These are phyloP conservation scores for Apophysomyces ossiformis DNA, from an alignment of 371 early-diverging fungal species.

Conservation along the genomic window DNA sequence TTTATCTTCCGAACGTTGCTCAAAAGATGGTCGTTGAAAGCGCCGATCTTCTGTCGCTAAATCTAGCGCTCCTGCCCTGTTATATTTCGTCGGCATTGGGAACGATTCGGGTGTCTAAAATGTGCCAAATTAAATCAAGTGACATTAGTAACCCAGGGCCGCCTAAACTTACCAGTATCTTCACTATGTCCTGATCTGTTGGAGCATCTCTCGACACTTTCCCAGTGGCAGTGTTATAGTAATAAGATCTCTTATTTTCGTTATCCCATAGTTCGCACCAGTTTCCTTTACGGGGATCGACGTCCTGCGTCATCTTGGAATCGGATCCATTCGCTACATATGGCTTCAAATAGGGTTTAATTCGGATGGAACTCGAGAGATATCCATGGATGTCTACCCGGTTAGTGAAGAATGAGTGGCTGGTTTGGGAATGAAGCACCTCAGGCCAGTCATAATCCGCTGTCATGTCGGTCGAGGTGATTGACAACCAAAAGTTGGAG, in stretches of 20 bases:
- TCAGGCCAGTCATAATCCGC: constrained; percentile 23
- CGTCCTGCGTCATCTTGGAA: constrained; percentile 26
- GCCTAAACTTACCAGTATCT: constrained; percentile 57
- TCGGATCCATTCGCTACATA: constrained; percentile 20
- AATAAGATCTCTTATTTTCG: constrained; percentile 80
- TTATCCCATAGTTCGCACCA: constrained; percentile 98
- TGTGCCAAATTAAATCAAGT: neutral
- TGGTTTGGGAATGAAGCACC: constrained; percentile 22
- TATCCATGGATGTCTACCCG: constrained; percentile 13
- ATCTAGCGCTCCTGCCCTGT: neutral
- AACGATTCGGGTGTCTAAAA: constrained; percentile 2
- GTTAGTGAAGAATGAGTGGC: constrained; percentile 21
- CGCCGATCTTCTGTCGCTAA: neutral
- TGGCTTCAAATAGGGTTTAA: constrained; percentile 16
- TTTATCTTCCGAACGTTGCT: neutral
- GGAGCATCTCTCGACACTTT: constrained; percentile 90
- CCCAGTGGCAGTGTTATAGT: constrained; percentile 86
- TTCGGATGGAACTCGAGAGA: neutral
- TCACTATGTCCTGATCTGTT: constrained; percentile 66
- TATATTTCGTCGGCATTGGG: constrained; percentile 1
- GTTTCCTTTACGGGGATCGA: constrained; percentile 70
- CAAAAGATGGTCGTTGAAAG: neutral
- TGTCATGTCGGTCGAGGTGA: neutral
- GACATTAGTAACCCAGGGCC: neutral
- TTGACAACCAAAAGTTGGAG: constrained; percentile 3